Base-by-base conservation (phyloP, 129 eudicot genomes). In the Tagetes patula region DNA sequence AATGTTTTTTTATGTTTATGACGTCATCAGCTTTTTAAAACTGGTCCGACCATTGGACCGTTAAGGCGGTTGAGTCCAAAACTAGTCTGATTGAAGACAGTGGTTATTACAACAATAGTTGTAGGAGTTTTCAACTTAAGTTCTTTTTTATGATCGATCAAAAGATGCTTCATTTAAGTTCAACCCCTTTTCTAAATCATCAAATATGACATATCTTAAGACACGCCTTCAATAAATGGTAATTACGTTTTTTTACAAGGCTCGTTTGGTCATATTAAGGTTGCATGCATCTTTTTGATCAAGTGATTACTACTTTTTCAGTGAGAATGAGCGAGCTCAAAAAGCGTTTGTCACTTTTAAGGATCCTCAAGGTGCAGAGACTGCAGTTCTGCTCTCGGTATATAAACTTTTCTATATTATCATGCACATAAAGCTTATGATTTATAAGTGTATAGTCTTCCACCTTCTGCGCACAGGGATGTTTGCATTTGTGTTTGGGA, bases 301-400 rank as follows among this genome's bases (percentile, higher is more conserved):
- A 66, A 39, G 38, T 75, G 32, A 8, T 55, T 59, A 31, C 34
- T 70, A 58, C 46, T 30, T 71, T 85, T 76, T 6, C 77, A 89
- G 96, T 70, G 92, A 81, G 72, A 83, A 77, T 69, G 87, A 87
- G 63, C 82, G 90, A 11, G 80, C 96, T 62, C 96, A 89, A 81
- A 81, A 64, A 46, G 96, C 93, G 13, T 85, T 80, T 49, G 96
- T 89, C 77, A 89, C 93, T 58, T 89, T 89, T 66, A 87, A 82
- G 83, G 87, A 89, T 58, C 46, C 85, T 31, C 90, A 87, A 67
- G 92, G 90, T 67, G 96, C 96, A 71, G 96, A 85, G 77, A 89
- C 90, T 70, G 96, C 92, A 33, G 88, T 85, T 77, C 90, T 89
- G 62, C 96, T 89, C 58, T 87, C 93, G 87, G 96, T 89, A 87